These are phyloP conservation scores for Lodderomyces oxycetoniae DNA, from an alignment of 1,139 yeast species.

Conservation along the genomic window DNA sequence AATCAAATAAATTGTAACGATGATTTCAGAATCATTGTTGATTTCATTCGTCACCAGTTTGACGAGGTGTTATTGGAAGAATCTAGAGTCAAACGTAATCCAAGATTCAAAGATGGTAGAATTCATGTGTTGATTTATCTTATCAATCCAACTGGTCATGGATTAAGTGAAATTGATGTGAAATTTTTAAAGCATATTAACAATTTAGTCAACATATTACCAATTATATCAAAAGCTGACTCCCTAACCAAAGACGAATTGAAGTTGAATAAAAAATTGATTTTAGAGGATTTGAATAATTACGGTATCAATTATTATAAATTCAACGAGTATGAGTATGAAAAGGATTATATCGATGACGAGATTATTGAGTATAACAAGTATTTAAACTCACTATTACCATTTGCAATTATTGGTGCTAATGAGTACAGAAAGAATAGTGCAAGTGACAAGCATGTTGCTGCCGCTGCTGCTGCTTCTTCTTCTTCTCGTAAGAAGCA, in stretches of 20 bases:
- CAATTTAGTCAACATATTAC: slow-evolving; percentile 40
- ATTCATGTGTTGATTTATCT: slow-evolving; percentile 44
- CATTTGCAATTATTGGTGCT: slow-evolving; percentile 43
- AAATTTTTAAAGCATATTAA: slow-evolving; percentile 39
- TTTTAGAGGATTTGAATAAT: slow-evolving; percentile 39
- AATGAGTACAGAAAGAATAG: slow-evolving; percentile 36
- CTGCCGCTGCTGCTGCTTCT: neutral
- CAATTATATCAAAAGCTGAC: slow-evolving; percentile 42
- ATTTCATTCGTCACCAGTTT: slow-evolving; percentile 46
- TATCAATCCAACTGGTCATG: slow-evolving; percentile 48
- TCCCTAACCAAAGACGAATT: slow-evolving; percentile 37
- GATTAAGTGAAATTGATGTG: slow-evolving; percentile 40
- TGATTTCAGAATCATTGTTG: slow-evolving; percentile 43
- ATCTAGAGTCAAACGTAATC: slow-evolving; percentile 43
- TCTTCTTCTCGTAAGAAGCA: no score
- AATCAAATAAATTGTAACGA: slow-evolving; percentile 52
- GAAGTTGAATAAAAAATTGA: slow-evolving; percentile 32
- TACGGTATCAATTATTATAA: slow-evolving; percentile 41
- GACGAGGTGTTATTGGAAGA: slow-evolving; percentile 49
- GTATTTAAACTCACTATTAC: slow-evolving; percentile 38
- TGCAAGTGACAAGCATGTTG: slow-evolving; percentile 5
- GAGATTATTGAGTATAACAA: slow-evolving; percentile 47
- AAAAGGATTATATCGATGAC: slow-evolving; percentile 45
- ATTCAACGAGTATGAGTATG: slow-evolving; percentile 48
- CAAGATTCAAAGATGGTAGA: slow-evolving; percentile 46